Percentiles rank a stretch among this genome's conserved stretches.
These are phyloP conservation scores for Yarrowia yakushimensis DNA, from an alignment of 805 yeast genomes.

Conservation along the genomic window DNA sequence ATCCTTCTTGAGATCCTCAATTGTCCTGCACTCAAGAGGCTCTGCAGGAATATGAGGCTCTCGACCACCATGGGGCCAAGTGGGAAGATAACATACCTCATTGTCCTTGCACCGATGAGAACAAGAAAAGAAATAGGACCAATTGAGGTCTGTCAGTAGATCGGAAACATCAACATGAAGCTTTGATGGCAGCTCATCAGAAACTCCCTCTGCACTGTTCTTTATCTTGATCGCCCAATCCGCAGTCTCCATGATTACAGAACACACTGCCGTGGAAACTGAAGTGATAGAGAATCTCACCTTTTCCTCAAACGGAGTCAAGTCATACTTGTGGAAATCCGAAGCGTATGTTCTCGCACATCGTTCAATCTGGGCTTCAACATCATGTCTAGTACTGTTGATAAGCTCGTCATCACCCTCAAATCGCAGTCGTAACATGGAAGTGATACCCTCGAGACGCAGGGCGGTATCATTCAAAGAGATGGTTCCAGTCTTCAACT, in stretches of 20 bases:
- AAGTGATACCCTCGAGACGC: not conserved
- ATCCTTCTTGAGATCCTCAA: not conserved
- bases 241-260: not conserved
- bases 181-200: not conserved
- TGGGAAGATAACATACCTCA: slow-evolving; percentile 13
- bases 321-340: not conserved
- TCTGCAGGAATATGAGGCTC: slow-evolving; percentile 8
- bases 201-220: not conserved
- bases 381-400: not conserved
- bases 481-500: not conserved
- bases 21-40: not conserved
- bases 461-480: not conserved
- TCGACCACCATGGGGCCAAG: slow-evolving; percentile 12
- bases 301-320: slow-evolving; percentile 1
- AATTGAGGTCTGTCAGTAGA: not conserved
- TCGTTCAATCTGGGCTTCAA: not conserved
- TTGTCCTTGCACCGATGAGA: slow-evolving; percentile 4
- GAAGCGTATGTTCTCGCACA: not conserved
- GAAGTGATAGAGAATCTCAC: not conserved
- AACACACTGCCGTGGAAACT: not conserved
- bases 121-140: slow-evolving; percentile 4
- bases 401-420: not conserved
- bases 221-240: slow-evolving; percentile 2
- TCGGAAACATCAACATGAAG: not conserved
- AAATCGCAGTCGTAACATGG: not conserved